Conservation (phyloP, 495 filamentous ascomycete genomes). For the Lichina pygmaea region DNA sequence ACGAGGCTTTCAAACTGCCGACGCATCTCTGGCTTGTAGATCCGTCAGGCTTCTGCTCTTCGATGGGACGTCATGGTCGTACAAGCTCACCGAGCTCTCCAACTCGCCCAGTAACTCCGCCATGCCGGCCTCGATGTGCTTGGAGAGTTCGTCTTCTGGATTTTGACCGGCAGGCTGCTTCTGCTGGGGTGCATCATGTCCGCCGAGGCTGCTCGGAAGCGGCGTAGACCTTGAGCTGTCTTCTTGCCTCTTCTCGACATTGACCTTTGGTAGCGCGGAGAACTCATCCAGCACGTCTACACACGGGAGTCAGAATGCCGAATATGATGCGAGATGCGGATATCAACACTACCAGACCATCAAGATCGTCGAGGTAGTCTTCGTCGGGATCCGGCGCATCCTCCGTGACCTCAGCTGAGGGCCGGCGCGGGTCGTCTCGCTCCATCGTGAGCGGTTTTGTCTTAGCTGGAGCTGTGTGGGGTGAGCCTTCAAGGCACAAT, state of each 20-base stretch:
- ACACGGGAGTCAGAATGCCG: conserved; percentile 1
- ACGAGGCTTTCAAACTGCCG: conserved; percentile 69
- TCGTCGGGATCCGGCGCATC: conserved; percentile 49
- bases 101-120: conserved; percentile 49
- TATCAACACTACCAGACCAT: conserved; percentile 26
- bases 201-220: conserved; percentile 1
- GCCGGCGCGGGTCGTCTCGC: conserved; percentile 1
- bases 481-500: too few species aligned
- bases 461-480: too few species aligned
- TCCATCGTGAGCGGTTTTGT: conserved; percentile 4
- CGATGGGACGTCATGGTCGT: conserved; percentile 4
- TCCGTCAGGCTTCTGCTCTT: conserved; percentile 1
- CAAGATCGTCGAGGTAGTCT: conserved; percentile 76
- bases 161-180: neutral
- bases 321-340: neutral
- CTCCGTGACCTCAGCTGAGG: conserved; percentile 6
- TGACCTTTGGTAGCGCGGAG: conserved; percentile 21
- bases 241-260: conserved; percentile 18
- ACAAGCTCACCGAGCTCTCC: conserved; percentile 23
- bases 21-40: conserved; percentile 41
- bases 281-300: conserved; percentile 85
- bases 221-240: neutral
- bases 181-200: conserved; percentile 10
- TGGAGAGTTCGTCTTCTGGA: conserved; percentile 49
- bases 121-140: conserved; percentile 70